phyloP scores from a whole-genome alignment of 495 filamentous ascomycete species.

The Venustampulla echinocandica region DNA sequence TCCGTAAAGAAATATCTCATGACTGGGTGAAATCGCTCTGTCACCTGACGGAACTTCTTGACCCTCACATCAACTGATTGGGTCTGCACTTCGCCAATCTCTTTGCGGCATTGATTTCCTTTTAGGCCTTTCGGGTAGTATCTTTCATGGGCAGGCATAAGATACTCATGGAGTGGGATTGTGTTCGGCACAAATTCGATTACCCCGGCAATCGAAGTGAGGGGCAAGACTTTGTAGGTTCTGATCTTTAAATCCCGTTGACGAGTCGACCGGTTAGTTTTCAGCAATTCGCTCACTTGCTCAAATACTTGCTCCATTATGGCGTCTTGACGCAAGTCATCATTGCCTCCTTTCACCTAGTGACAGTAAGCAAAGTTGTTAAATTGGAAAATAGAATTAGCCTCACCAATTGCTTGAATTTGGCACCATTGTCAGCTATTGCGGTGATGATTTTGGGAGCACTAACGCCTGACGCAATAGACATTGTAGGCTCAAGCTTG shows the following conservation, averaged over 20 bases:
- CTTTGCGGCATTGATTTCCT: constrained; percentile 60
- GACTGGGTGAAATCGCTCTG: constrained; percentile 80
- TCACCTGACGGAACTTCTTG: constrained; percentile 62
- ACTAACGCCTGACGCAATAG: constrained; percentile 82
- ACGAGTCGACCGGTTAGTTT: constrained; percentile 73
- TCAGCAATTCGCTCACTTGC: constrained; percentile 82
- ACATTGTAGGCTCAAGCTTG: constrained; percentile 60
- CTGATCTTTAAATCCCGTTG: constrained; percentile 82
- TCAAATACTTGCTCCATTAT: constrained; percentile 99
- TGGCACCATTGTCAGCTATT: constrained; percentile 61
- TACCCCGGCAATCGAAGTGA: constrained; percentile 75
- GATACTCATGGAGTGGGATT: constrained; percentile 77
- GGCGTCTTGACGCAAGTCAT: constrained; percentile 95
- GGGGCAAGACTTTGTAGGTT: constrained; percentile 91
- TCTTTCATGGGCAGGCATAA: constrained; percentile 79
- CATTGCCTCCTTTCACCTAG: constrained; percentile 83
- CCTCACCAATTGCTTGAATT: constrained; percentile 75
- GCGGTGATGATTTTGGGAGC: constrained; percentile 85
- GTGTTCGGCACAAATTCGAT: constrained; percentile 96
- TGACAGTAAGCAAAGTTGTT: constrained; percentile 10
- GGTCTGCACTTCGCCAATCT: constrained; percentile 62
- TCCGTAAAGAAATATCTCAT: constrained; percentile 97
- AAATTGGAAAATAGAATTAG: background rate
- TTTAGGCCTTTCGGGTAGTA: constrained; percentile 85
- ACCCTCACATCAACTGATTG: constrained; percentile 62